Percentiles rank a stretch among this genome's conserved stretches.
phyloP scores from a whole-genome alignment of 345 rosid genomes.

The Aquilaria yunnanensis region DNA sequence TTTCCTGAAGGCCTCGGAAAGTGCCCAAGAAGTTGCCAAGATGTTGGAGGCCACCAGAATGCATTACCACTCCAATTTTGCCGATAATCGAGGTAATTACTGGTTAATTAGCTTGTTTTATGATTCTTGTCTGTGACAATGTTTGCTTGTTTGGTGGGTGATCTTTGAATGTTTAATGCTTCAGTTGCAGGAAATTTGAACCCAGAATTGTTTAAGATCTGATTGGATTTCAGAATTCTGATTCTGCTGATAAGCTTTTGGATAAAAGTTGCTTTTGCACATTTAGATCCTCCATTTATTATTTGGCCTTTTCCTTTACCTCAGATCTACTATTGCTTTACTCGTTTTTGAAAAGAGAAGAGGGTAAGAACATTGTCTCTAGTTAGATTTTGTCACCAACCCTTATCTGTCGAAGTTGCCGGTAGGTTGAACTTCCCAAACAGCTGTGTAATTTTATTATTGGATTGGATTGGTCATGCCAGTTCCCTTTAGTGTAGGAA shows the following conservation, averaged over 20 bases:
- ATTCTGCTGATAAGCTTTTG: constrained; percentile 22
- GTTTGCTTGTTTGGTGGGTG: background rate
- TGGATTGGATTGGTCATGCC: no score
- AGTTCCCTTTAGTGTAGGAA: no score
- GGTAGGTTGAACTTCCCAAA: no score
- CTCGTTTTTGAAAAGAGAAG: constrained; percentile 19
- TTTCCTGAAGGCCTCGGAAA: constrained; percentile 76
- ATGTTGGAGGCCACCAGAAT: constrained; percentile 88
- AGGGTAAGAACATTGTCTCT: background rate
- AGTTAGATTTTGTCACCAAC: background rate
- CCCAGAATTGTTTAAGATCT: constrained; percentile 18
- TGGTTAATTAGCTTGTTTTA: background rate
- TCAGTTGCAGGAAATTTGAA: background rate
- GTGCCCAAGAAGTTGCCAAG: constrained; percentile 78
- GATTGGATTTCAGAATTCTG: constrained; percentile 13
- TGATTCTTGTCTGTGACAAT: background rate
- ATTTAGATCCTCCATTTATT: constrained; percentile 15
- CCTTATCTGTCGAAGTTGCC: background rate
- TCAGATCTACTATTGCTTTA: constrained; percentile 22
- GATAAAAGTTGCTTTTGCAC: constrained; percentile 16
- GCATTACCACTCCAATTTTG: constrained; percentile 94
- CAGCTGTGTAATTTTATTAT: no score
- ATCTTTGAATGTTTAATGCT: background rate
- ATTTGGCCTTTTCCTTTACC: constrained; percentile 19
- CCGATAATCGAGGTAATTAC: constrained; percentile 71